A percentile compares a stretch with the other conserved stretches of the same genome.
Evolutionary conservation across 2,329 filamentous ascomycete species (phyloP).

Genomic region (Aspergillus tanneri): DNA sequence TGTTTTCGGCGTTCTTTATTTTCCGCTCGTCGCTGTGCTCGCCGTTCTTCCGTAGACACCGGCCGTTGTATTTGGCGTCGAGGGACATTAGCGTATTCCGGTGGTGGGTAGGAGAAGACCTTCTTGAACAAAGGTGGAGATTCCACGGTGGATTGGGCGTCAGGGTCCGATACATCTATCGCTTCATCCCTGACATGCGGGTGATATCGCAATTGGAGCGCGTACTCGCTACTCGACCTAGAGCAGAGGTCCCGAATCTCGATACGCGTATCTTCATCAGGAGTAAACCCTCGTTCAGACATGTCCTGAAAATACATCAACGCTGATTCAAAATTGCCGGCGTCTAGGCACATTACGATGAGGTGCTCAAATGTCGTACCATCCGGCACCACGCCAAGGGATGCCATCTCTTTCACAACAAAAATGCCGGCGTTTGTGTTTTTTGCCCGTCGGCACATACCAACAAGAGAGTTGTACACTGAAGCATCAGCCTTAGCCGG

Average conservation of each 20-base stretch:
- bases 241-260: constrained; percentile 33
- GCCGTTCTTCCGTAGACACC: constrained; percentile 14
- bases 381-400: constrained; percentile 55
- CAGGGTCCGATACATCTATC: constrained; percentile 2
- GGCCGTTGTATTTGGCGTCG: constrained; percentile 6
- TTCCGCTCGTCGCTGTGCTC: constrained; percentile 15
- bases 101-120: background rate
- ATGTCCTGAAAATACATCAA: constrained; percentile 42
- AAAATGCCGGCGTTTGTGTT: constrained; percentile 60
- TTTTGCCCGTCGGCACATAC: constrained; percentile 46
- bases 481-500: constrained; percentile 41
- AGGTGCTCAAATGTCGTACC: constrained; percentile 62
- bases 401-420: constrained; percentile 61
- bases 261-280: constrained; percentile 25
- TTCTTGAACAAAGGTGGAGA: background rate
- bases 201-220: constrained; percentile 32
- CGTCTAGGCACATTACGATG: constrained; percentile 56
- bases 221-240: constrained; percentile 31
- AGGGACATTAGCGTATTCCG: background rate
- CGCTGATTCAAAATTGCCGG: constrained; percentile 36
- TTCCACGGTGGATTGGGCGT: background rate
- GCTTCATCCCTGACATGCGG: constrained; percentile 22
- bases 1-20: constrained; percentile 24
- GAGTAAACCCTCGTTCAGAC: constrained; percentile 27
- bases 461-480: constrained; percentile 62